These are phyloP conservation scores for Cercospora sojina DNA, from an alignment of 2,329 filamentous ascomycete species.

Conservation along the genomic window DNA sequence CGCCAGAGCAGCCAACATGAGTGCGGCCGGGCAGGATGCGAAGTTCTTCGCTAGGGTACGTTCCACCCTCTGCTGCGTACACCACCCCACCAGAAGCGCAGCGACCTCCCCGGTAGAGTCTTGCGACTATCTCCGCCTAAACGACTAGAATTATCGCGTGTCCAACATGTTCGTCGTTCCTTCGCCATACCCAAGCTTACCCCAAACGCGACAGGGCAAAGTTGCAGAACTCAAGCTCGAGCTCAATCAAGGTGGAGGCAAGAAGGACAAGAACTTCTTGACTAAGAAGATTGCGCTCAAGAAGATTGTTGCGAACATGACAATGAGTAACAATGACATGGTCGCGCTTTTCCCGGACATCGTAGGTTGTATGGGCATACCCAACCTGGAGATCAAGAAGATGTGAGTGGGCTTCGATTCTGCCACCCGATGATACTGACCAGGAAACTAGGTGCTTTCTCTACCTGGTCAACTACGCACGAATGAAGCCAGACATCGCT, in stretches of 20 bases:
- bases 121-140: not conserved
- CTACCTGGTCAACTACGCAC: slow-evolving; percentile 94
- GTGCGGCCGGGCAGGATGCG: slow-evolving; percentile 81
- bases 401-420: slow-evolving; percentile 62
- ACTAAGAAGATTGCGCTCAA: slow-evolving; percentile 97
- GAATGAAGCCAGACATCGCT: slow-evolving; percentile 90
- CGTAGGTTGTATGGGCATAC: slow-evolving; percentile 91
- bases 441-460: slow-evolving; percentile 76
- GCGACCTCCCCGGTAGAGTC: not conserved
- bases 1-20: slow-evolving; percentile 49
- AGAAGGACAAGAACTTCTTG: slow-evolving; percentile 96
- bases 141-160: not conserved
- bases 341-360: slow-evolving; percentile 94
- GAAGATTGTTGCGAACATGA: slow-evolving; percentile 99
- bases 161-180: slow-evolving; percentile 16
- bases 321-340: slow-evolving; percentile 99
- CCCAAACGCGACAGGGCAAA: slow-evolving; percentile 73
- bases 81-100: not conserved
- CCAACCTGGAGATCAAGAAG: slow-evolving; percentile 97
- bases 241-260: slow-evolving; percentile 72
- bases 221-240: slow-evolving; percentile 94
- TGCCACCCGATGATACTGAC: slow-evolving; percentile 33
- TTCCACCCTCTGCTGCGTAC: slow-evolving; percentile 31
- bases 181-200: slow-evolving; percentile 12
- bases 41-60: slow-evolving; percentile 98